Evolutionary conservation across 2,329 filamentous ascomycete genomes (phyloP).

Genomic region (Aspergillus pseudonomiae): DNA sequence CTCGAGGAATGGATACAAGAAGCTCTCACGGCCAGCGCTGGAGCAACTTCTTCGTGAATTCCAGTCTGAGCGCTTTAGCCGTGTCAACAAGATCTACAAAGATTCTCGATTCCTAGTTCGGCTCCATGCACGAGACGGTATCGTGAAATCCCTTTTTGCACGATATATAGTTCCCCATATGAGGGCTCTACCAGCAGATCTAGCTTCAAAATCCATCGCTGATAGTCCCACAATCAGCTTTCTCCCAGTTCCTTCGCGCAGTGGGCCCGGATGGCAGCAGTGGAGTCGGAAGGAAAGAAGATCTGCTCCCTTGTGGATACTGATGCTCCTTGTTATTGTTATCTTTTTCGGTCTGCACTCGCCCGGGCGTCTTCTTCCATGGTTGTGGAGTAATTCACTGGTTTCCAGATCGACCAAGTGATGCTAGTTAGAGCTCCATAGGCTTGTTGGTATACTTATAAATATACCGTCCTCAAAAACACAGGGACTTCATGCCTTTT

Average conservation of each 20-base stretch:
- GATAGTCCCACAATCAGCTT: not conserved
- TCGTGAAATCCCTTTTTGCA: not conserved
- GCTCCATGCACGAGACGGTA: not conserved
- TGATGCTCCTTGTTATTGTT: not conserved
- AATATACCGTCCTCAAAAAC: not conserved
- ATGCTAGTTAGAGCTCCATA: not conserved
- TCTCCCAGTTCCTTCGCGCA: not conserved
- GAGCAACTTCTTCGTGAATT: not conserved
- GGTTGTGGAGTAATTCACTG: not conserved
- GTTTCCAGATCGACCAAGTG: not conserved
- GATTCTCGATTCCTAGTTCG: not conserved
- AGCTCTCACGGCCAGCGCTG: not conserved
- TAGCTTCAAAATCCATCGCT: not conserved
- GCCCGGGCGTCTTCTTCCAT: not conserved
- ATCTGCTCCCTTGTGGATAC: not conserved
- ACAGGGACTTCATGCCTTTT: not conserved
- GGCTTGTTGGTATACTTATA: not conserved
- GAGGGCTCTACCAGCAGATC: not conserved
- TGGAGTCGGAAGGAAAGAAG: not conserved
- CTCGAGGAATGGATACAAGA: not conserved
- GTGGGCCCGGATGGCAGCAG: not conserved
- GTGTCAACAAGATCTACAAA: not conserved
- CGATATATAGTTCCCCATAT: not conserved
- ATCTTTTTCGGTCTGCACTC: not conserved
- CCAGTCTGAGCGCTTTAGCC: not conserved